Conservation (phyloP, 1,139 yeast species). For the Starmera stellimalicola region DNA sequence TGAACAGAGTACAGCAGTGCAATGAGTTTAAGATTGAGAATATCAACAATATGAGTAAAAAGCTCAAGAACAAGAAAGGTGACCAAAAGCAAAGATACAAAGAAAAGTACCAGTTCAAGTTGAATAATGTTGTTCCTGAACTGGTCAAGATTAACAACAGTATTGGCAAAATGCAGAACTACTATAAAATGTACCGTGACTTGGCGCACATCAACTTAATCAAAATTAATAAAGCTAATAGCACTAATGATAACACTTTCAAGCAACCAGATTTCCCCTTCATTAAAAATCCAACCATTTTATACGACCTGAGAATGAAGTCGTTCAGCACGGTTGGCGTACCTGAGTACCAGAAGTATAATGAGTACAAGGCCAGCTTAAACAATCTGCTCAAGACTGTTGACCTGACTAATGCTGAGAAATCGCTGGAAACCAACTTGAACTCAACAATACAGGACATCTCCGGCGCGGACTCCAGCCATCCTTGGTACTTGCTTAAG, state of each 20-base stretch:
- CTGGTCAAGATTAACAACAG: constrained; percentile 14
- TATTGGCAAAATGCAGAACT: constrained; percentile 24
- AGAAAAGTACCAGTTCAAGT: constrained; percentile 17
- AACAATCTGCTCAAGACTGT: no score
- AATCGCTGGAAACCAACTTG: no score
- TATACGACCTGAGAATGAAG: constrained; percentile 68
- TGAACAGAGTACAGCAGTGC: constrained; percentile 38
- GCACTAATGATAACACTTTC: constrained; percentile 23
- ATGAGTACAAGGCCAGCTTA: no score
- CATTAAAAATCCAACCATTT: constrained; percentile 34
- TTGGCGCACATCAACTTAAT: constrained; percentile 30
- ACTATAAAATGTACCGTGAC: constrained; percentile 28
- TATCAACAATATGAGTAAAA: constrained; percentile 28
- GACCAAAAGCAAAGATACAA: constrained; percentile 24
- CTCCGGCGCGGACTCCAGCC: no score
- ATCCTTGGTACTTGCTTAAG: no score
- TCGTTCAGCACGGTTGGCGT: constrained; percentile 79
- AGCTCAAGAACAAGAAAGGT: constrained; percentile 37
- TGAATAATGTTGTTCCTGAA: constrained; percentile 18
- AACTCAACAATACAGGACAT: no score
- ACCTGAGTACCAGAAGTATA: constrained; percentile 51
- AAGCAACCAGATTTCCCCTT: constrained; percentile 29
- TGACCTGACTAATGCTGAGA: no score
- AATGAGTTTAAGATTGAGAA: constrained; percentile 32
- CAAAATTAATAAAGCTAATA: constrained; percentile 30